phyloP scores from a whole-genome alignment of 495 filamentous ascomycete genomes.

The Daldinia decipiens region DNA sequence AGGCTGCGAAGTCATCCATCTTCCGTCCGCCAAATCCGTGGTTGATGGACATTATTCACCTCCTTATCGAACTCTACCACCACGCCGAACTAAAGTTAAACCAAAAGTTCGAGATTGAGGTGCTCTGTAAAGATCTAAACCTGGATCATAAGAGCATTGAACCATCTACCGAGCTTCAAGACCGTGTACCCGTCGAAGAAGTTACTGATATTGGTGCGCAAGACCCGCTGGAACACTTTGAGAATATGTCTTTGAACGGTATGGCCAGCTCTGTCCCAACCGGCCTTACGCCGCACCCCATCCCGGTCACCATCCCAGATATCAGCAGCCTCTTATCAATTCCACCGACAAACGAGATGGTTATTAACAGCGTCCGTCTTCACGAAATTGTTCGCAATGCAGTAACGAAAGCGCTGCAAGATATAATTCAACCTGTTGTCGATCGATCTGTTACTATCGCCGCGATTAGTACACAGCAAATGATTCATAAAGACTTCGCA shows the following conservation, averaged over 20 bases:
- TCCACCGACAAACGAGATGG: slow-evolving; percentile 78
- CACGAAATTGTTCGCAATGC: slow-evolving; percentile 84
- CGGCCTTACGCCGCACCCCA: slow-evolving; percentile 76
- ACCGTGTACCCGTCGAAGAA: slow-evolving; percentile 74
- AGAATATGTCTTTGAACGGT: slow-evolving; percentile 77
- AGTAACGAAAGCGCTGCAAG: slow-evolving; percentile 85
- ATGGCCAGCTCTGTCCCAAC: slow-evolving; percentile 74
- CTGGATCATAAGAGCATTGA: slow-evolving; percentile 88
- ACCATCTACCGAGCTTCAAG: slow-evolving; percentile 81
- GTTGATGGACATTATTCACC: slow-evolving; percentile 90
- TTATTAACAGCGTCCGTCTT: slow-evolving; percentile 73
- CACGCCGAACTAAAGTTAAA: slow-evolving; percentile 93
- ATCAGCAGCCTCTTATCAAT: slow-evolving; percentile 76
- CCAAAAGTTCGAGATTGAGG: slow-evolving; percentile 97
- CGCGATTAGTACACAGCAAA: slow-evolving; percentile 90
- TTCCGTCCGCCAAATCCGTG: slow-evolving; percentile 97
- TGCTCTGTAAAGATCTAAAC: slow-evolving; percentile 90
- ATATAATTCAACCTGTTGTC: slow-evolving; percentile 96
- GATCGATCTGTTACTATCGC: slow-evolving; percentile 97
- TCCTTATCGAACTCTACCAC: slow-evolving; percentile 91
- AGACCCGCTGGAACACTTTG: slow-evolving; percentile 73
- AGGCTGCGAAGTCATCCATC: slow-evolving; percentile 84
- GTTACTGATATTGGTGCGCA: slow-evolving; percentile 58
- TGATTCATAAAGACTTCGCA: slow-evolving; percentile 95
- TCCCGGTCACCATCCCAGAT: slow-evolving; percentile 80